These are phyloP conservation scores for Ogataea pignaliae DNA, from an alignment of 805 yeast species.

Conservation along the genomic window DNA sequence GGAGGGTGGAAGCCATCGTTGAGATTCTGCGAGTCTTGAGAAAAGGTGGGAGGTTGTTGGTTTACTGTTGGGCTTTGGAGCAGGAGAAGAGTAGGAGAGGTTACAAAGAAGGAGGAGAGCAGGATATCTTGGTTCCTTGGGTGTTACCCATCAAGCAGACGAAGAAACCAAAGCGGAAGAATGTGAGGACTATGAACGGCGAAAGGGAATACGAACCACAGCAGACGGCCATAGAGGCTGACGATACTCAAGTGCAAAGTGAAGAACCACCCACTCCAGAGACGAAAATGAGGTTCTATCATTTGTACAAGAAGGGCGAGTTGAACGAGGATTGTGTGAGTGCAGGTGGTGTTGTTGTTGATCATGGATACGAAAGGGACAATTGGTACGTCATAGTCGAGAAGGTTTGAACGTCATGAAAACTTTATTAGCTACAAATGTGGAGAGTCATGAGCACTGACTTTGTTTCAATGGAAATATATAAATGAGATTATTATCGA, in stretches of 20 bases:
- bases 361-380: conserved; percentile 84
- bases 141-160: conserved; percentile 46
- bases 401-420: conserved; percentile 27
- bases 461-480: too few species aligned
- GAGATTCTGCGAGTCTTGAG: conserved; percentile 57
- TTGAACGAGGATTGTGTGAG: conserved; percentile 59
- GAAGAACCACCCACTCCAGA: conserved; percentile 20
- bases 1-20: conserved; percentile 71
- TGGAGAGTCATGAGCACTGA: too few species aligned
- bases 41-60: conserved; percentile 62
- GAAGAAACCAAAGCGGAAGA: conserved; percentile 10
- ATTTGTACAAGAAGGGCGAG: conserved; percentile 81
- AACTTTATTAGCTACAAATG: too few species aligned
- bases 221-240: conserved; percentile 21
- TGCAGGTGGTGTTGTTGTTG: conserved; percentile 70
- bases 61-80: conserved; percentile 97
- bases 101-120: conserved; percentile 85
- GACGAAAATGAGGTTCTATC: conserved; percentile 83
- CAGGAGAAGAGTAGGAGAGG: conserved; percentile 87
- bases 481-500: too few species aligned
- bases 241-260: conserved; percentile 15
- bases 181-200: conserved; percentile 8
- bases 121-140: conserved; percentile 96
- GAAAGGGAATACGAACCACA: conserved; percentile 13
- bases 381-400: conserved; percentile 81